These are phyloP conservation scores for Triticum timopheevii DNA, from an alignment of 176 grass and related monocot genomes.

Conservation along the genomic window DNA sequence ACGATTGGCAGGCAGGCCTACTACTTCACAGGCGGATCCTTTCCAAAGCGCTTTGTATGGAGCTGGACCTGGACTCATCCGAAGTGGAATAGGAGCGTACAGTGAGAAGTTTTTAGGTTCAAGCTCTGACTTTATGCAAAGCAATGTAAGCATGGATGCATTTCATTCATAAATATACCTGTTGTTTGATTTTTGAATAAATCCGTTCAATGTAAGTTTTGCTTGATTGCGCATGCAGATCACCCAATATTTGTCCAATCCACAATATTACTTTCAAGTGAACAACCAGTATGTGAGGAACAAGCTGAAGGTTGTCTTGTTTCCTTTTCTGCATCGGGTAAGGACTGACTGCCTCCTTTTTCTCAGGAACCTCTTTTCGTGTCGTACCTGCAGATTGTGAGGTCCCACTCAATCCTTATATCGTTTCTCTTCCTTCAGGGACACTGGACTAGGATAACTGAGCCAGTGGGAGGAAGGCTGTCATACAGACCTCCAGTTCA, in stretches of 20 bases:
- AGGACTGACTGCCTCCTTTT: background rate
- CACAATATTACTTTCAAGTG: constrained; percentile 94
- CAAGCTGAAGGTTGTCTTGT: constrained; percentile 78
- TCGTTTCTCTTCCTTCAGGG: constrained; percentile 49
- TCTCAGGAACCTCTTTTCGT: background rate
- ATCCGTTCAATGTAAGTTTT: background rate
- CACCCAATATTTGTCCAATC: constrained; percentile 63
- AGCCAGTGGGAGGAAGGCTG: constrained; percentile 73
- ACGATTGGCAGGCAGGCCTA: constrained; percentile 14
- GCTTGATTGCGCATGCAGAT: constrained; percentile 40
- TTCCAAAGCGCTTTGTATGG: constrained; percentile 79
- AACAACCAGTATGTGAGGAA: constrained; percentile 87
- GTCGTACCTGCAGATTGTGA: background rate
- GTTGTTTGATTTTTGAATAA: background rate
- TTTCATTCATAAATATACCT: background rate
- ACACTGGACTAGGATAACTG: constrained; percentile 87
- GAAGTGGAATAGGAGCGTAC: constrained; percentile 66
- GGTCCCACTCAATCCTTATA: background rate
- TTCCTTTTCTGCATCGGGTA: constrained; percentile 88
- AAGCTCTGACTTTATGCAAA: constrained; percentile 85
- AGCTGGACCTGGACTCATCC: constrained; percentile 69
- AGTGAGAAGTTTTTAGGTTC: constrained; percentile 66
- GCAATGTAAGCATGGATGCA: constrained; percentile 47
- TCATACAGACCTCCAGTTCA: constrained; percentile 86
- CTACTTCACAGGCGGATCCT: constrained; percentile 47